phyloP scores from a whole-genome alignment of 2,329 filamentous ascomycete species.

The Massarina eburnea region DNA sequence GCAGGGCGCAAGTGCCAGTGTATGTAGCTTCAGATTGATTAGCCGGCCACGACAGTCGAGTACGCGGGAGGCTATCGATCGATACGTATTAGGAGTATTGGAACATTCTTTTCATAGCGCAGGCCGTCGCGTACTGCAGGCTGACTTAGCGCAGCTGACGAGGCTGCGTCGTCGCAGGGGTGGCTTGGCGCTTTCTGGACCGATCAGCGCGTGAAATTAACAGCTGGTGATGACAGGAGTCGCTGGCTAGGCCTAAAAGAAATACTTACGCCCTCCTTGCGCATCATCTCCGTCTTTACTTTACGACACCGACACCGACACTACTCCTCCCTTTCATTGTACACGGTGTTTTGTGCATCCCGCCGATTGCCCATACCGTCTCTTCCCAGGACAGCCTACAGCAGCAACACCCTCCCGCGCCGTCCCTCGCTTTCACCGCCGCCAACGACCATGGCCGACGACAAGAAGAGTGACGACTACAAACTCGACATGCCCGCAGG shows the following conservation, averaged over 20 bases:
- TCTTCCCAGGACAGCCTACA: conserved; percentile 7
- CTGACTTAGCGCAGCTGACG: conserved; percentile 19
- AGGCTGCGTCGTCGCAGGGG: conserved; percentile 16
- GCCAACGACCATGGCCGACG: conserved; percentile 70
- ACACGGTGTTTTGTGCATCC: conserved; percentile 7
- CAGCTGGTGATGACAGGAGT: conserved; percentile 28
- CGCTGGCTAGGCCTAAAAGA: conserved; percentile 23
- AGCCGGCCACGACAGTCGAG: not conserved
- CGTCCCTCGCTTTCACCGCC: conserved; percentile 9
- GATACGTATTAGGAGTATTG: no score
- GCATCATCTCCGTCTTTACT: conserved; percentile 14
- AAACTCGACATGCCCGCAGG: conserved; percentile 64
- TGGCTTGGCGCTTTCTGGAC: conserved; percentile 25
- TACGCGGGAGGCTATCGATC: not conserved
- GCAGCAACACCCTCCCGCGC: conserved; percentile 8
- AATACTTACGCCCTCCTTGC: conserved; percentile 29
- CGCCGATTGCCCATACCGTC: conserved; percentile 15
- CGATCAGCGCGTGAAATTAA: conserved; percentile 27
- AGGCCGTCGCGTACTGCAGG: no score
- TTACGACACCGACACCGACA: conserved; percentile 9
- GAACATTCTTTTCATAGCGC: not conserved
- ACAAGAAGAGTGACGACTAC: conserved; percentile 82
- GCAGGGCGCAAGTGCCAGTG: not conserved
- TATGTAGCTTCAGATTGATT: not conserved
- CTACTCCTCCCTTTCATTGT: conserved; percentile 18